A percentile compares a stretch with the other conserved stretches of the same genome.
These are phyloP conservation scores for Blastomyces gilchristii DNA, from an alignment of 2,329 filamentous ascomycete species.

Conservation along the genomic window DNA sequence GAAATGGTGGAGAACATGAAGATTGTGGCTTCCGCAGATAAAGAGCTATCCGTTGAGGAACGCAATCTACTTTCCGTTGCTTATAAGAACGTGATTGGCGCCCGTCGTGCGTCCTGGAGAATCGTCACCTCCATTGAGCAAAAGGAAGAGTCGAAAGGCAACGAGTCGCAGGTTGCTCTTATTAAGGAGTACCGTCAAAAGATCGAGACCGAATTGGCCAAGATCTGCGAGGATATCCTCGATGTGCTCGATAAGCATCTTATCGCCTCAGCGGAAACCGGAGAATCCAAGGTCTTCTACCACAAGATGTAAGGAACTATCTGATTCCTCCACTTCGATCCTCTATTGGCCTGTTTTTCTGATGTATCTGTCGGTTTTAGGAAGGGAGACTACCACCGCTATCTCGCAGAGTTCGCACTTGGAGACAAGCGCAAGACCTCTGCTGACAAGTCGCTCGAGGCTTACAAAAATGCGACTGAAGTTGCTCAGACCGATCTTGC, in stretches of 20 bases:
- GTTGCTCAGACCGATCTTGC: conserved; percentile 81
- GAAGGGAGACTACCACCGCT: conserved; percentile 99
- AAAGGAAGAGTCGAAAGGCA: conserved; percentile 99
- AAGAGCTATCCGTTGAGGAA: conserved; percentile 81
- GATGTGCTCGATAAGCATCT: conserved; percentile 89
- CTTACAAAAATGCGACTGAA: conserved; percentile 90
- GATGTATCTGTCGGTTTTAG: conserved; percentile 47
- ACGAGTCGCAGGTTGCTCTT: conserved; percentile 74
- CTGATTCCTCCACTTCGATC: conserved; percentile 6
- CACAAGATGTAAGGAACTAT: conserved; percentile 78
- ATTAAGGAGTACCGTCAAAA: conserved; percentile 99
- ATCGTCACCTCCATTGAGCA: conserved; percentile 98
- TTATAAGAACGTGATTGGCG: conserved; percentile 98
- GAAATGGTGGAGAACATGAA: conserved; percentile 99
- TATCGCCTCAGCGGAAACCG: conserved; percentile 85
- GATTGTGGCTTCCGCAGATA: conserved; percentile 81
- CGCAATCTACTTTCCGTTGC: conserved; percentile 94
- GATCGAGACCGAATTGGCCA: conserved; percentile 92
- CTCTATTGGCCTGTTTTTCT: conserved; percentile 13
- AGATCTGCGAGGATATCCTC: conserved; percentile 96
- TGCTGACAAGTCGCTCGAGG: conserved; percentile 87
- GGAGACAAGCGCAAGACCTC: conserved; percentile 92
- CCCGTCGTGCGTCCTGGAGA: conserved; percentile 93
- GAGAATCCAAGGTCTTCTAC: conserved; percentile 99
- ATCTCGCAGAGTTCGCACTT: conserved; percentile 91